Percentiles rank a stretch among this genome's conserved stretches.
Evolutionary conservation across 768 basidiomycete species (phyloP).

Genomic region (Boletus speciosus): DNA sequence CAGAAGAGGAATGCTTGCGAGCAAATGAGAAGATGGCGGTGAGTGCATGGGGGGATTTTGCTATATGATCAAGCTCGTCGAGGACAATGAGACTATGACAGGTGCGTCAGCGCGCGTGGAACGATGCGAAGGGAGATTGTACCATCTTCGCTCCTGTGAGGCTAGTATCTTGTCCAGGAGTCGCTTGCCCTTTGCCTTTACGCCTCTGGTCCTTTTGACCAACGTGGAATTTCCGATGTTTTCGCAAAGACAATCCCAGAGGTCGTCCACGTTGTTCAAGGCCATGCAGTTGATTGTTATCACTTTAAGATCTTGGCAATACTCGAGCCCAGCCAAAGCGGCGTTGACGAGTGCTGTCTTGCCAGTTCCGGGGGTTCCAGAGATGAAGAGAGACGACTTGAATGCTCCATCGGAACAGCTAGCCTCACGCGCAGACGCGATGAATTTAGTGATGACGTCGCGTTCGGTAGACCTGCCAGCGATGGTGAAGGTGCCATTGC

Average conservation of each 20-base stretch:
- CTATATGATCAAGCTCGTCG: constrained; percentile 85
- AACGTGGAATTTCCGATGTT: constrained; percentile 41
- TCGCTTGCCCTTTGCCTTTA: constrained; percentile 47
- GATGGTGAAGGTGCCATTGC: constrained; percentile 51
- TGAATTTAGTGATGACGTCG: constrained; percentile 53
- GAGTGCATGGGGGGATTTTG: constrained; percentile 55
- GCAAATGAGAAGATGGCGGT: constrained; percentile 67
- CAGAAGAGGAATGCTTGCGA: constrained; percentile 43
- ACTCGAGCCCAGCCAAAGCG: constrained; percentile 46
- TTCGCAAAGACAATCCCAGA: constrained; percentile 69
- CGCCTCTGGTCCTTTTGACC: constrained; percentile 35
- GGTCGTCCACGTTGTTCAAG: constrained; percentile 56
- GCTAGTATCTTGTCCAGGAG: constrained; percentile 45
- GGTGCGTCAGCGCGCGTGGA: constrained; percentile 19
- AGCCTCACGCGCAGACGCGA: constrained; percentile 48
- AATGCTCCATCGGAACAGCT: constrained; percentile 11
- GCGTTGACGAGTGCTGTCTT: constrained; percentile 84
- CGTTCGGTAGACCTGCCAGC: constrained; percentile 70
- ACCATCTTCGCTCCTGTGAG: constrained; percentile 54
- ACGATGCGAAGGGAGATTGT: neutral
- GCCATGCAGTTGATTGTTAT: constrained; percentile 80
- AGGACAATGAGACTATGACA: constrained; percentile 64
- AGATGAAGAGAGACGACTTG: constrained; percentile 71
- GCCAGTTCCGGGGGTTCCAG: constrained; percentile 89
- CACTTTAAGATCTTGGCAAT: constrained; percentile 41